Conservation (phyloP, 2,329 filamentous ascomycete species). For the Pseudocercospora vitis region DNA sequence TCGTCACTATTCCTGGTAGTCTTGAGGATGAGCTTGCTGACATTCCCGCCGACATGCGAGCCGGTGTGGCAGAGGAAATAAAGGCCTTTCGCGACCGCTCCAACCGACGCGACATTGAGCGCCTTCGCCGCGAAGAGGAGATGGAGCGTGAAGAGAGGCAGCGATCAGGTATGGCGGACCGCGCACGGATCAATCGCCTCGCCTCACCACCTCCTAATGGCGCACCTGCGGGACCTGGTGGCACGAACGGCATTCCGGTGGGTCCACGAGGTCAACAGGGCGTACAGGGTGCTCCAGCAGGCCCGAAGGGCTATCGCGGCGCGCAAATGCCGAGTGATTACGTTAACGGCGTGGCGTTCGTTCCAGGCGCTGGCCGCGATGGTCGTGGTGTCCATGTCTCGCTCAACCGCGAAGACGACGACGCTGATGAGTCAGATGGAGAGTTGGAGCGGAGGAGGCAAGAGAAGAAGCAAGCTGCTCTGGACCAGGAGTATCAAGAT, state of each 20-base stretch:
- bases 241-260: constrained; percentile 71
- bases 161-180: constrained; percentile 59
- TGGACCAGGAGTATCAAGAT: constrained; percentile 78
- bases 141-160: constrained; percentile 82
- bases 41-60: constrained; percentile 93
- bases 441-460: constrained; percentile 74
- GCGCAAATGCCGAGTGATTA: constrained; percentile 69
- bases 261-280: constrained; percentile 65
- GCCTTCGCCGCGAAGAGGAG: constrained; percentile 84
- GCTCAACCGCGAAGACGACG: constrained; percentile 73
- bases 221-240: constrained; percentile 53
- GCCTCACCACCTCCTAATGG: constrained; percentile 63
- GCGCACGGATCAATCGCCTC: constrained; percentile 62
- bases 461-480: constrained; percentile 70
- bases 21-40: constrained; percentile 89
- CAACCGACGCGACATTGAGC: constrained; percentile 82
- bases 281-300: constrained; percentile 72
- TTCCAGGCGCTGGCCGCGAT: constrained; percentile 66
- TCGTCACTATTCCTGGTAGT: constrained; percentile 79
- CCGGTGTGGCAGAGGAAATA: constrained; percentile 91
- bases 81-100: constrained; percentile 91
- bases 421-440: constrained; percentile 82
- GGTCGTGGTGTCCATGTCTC: constrained; percentile 39
- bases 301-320: constrained; percentile 59
- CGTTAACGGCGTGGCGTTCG: constrained; percentile 76